Conservation (phyloP, 177 flowering plant species). For the Vitis hybrid region DNA sequence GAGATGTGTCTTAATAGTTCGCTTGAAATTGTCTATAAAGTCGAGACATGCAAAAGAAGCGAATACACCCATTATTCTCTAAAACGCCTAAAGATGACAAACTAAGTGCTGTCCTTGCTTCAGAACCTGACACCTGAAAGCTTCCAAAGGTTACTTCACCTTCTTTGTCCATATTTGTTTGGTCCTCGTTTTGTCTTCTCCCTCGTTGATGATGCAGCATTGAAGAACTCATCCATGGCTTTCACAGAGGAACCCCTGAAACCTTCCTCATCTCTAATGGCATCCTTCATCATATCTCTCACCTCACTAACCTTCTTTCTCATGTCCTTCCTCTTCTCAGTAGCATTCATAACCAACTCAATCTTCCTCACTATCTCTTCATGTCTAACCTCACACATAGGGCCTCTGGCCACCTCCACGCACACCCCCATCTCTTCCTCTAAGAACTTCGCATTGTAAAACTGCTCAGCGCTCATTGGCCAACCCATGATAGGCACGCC, state of each 20-base stretch:
- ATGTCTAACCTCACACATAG: constrained; percentile 23
- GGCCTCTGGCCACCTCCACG: constrained; percentile 58
- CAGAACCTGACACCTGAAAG: too few relatives aligned
- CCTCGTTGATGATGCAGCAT: constrained; percentile 12
- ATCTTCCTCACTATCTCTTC: constrained; percentile 29
- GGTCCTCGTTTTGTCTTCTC: not conserved
- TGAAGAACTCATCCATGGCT: constrained; percentile 32
- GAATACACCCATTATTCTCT: too few relatives aligned
- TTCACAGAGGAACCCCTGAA: constrained; percentile 27
- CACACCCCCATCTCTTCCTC: constrained; percentile 49
- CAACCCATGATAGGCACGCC: constrained; percentile 59
- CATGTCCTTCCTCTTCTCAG: constrained; percentile 25
- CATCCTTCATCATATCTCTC: constrained; percentile 20
- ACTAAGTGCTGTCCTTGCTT: too few relatives aligned
- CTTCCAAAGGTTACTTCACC: too few relatives aligned
- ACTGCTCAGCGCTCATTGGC: constrained; percentile 62
- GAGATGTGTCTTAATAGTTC: too few relatives aligned
- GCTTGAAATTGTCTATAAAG: too few relatives aligned
- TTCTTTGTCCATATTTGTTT: not conserved
- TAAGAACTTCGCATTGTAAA: constrained; percentile 43
- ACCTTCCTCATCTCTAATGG: constrained; percentile 24
- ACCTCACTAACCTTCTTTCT: constrained; percentile 25
- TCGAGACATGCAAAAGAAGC: too few relatives aligned
- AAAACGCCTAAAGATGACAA: too few relatives aligned
- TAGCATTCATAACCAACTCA: constrained; percentile 29